These are phyloP conservation scores for Phytophthora cactorum DNA, from an alignment of 352 stramenopile genomes.

Conservation along the genomic window DNA sequence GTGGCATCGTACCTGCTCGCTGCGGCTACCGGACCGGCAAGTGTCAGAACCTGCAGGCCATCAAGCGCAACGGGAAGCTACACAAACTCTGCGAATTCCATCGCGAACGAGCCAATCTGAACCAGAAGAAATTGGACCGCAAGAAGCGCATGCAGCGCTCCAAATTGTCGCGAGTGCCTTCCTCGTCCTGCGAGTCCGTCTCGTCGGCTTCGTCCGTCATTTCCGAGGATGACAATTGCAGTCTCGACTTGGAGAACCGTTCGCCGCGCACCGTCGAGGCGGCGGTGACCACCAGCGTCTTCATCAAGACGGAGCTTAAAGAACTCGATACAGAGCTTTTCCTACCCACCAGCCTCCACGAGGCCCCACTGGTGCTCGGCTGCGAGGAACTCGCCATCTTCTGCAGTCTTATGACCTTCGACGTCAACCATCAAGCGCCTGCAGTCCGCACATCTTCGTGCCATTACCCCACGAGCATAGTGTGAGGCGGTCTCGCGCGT, in stretches of 20 bases:
- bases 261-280: constrained; percentile 67
- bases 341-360: constrained; percentile 65
- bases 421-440: constrained; percentile 40
- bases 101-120: constrained; percentile 83
- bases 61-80: constrained; percentile 85
- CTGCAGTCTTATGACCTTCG: constrained; percentile 80
- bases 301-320: constrained; percentile 27
- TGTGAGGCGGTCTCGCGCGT: constrained; percentile 19
- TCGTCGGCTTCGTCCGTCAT: constrained; percentile 38
- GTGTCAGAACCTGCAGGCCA: constrained; percentile 77
- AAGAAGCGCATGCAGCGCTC: constrained; percentile 80
- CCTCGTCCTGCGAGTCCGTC: constrained; percentile 47
- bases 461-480: constrained; percentile 44
- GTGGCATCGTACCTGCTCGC: constrained; percentile 35
- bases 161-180: constrained; percentile 9
- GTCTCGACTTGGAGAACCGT: constrained; percentile 27
- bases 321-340: constrained; percentile 30
- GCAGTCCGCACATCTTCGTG: constrained; percentile 18
- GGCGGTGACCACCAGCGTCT: constrained; percentile 34
- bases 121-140: constrained; percentile 88
- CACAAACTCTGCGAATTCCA: constrained; percentile 90
- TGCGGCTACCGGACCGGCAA: constrained; percentile 87
- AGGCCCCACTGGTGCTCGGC: constrained; percentile 61
- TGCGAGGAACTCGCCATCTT: constrained; percentile 82
- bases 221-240: constrained; percentile 47